Percentiles rank a stretch among this genome's conserved stretches.
Evolutionary conservation across 495 filamentous ascomycete species (phyloP).

Genomic region (Aspergillus panamensis): DNA sequence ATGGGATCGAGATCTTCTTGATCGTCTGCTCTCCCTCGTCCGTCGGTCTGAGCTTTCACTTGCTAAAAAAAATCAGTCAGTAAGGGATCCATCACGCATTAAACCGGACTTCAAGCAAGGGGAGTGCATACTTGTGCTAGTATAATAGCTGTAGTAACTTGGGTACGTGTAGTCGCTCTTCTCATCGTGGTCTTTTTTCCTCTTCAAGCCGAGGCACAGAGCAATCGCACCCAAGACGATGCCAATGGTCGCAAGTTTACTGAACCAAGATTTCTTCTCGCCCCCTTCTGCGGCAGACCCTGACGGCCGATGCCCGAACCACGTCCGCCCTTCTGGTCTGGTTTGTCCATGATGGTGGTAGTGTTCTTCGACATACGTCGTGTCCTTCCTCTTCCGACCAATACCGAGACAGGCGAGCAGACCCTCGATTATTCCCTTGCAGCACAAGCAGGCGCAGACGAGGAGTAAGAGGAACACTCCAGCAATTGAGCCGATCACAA

Average conservation of each 20-base stretch:
- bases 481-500: slow-evolving; percentile 82
- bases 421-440: slow-evolving; percentile 60
- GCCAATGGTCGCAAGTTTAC: slow-evolving; percentile 53
- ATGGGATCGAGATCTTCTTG: slow-evolving; percentile 38
- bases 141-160: slow-evolving; percentile 45
- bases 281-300: slow-evolving; percentile 38
- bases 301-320: slow-evolving; percentile 63
- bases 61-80: slow-evolving; percentile 34
- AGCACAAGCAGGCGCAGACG: slow-evolving; percentile 71
- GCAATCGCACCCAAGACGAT: slow-evolving; percentile 65
- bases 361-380: slow-evolving; percentile 66
- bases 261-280: slow-evolving; percentile 55
- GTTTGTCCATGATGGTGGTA: slow-evolving; percentile 53
- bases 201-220: slow-evolving; percentile 72
- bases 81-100: not conserved
- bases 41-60: slow-evolving; percentile 50
- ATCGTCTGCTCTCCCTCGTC: slow-evolving; percentile 45
- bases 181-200: slow-evolving; percentile 47
- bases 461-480: slow-evolving; percentile 69
- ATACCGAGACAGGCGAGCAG: slow-evolving; percentile 66
- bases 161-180: slow-evolving; percentile 45
- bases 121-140: slow-evolving; percentile 41
- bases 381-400: slow-evolving; percentile 46
- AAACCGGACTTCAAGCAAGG: not conserved
- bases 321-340: slow-evolving; percentile 56